Percentiles rank a stretch among this genome's conserved stretches.
These are phyloP conservation scores for Arxiozyma telluris DNA, from an alignment of 1,139 yeast species.

Conservation along the genomic window DNA sequence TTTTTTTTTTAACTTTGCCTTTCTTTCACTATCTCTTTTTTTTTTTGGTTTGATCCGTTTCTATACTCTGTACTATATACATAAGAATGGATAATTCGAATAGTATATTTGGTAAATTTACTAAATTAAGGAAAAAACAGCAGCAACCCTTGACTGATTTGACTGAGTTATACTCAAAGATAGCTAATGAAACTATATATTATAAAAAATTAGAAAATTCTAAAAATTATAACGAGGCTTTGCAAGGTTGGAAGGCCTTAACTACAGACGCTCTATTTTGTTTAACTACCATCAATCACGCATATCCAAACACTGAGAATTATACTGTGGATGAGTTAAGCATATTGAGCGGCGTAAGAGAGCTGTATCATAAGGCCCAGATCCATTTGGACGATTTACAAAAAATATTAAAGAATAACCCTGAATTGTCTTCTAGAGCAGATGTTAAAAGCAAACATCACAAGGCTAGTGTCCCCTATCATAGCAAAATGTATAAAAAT, in stretches of 20 bases:
- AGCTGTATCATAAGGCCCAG: slow-evolving; percentile 28
- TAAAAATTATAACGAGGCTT: slow-evolving; percentile 44
- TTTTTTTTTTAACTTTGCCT: no score
- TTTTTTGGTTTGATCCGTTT: slow-evolving; percentile 10
- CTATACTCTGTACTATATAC: slow-evolving; percentile 12
- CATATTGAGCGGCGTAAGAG: slow-evolving; percentile 32
- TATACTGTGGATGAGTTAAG: slow-evolving; percentile 37
- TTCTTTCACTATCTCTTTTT: neutral
- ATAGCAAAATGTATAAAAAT: neutral
- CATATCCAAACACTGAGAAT: slow-evolving; percentile 32
- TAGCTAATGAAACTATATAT: slow-evolving; percentile 49
- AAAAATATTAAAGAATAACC: slow-evolving; percentile 1
- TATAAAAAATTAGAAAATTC: slow-evolving; percentile 52
- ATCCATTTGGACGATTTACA: slow-evolving; percentile 34
- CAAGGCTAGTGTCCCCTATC: neutral
- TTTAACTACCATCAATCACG: slow-evolving; percentile 46
- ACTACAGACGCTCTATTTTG: slow-evolving; percentile 52
- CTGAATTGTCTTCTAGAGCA: slow-evolving; percentile 1
- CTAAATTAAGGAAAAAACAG: slow-evolving; percentile 43
- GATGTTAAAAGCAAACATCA: neutral
- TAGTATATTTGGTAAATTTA: slow-evolving; percentile 20
- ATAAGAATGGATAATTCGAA: slow-evolving; percentile 7
- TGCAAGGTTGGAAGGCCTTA: slow-evolving; percentile 63
- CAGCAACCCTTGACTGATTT: slow-evolving; percentile 50
- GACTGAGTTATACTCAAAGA: slow-evolving; percentile 51